Evolutionary conservation across 257 asterid genomes (phyloP).

Genomic region (Asclepias syriaca): DNA sequence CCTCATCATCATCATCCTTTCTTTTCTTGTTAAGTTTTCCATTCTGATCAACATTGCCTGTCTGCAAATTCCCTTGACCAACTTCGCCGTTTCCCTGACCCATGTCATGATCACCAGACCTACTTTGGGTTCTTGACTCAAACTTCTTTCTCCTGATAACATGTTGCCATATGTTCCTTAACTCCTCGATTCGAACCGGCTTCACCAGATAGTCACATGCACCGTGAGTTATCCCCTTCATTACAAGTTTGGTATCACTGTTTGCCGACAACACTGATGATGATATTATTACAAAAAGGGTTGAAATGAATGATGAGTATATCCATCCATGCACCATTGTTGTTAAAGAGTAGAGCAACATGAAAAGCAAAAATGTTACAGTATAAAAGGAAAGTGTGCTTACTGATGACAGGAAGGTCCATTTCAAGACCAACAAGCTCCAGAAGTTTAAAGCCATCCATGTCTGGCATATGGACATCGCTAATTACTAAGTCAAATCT

Average conservation of each 20-base stretch:
- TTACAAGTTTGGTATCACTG: constrained; percentile 63
- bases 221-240: constrained; percentile 80
- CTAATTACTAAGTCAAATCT: constrained; percentile 75
- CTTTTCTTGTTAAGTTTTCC: constrained; percentile 59
- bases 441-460: constrained; percentile 87
- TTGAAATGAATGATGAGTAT: constrained; percentile 1
- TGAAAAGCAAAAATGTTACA: not conserved
- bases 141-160: constrained; percentile 60
- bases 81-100: constrained; percentile 41
- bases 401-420: constrained; percentile 92
- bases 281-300: constrained; percentile 14
- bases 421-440: constrained; percentile 84
- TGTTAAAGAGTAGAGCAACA: constrained; percentile 8
- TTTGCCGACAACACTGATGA: constrained; percentile 80
- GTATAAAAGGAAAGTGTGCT: constrained; percentile 10
- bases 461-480: constrained; percentile 92
- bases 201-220: constrained; percentile 93
- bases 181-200: constrained; percentile 73
- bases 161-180: constrained; percentile 84
- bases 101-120: constrained; percentile 29
- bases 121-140: constrained; percentile 30
- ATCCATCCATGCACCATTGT: not conserved
- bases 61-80: constrained; percentile 34
- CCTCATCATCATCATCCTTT: constrained; percentile 76
- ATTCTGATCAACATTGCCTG: constrained; percentile 44